Percentiles rank a stretch among this genome's conserved stretches.
These are phyloP conservation scores for Calycina herbarum DNA, from an alignment of 2,329 filamentous ascomycete species.

Conservation along the genomic window DNA sequence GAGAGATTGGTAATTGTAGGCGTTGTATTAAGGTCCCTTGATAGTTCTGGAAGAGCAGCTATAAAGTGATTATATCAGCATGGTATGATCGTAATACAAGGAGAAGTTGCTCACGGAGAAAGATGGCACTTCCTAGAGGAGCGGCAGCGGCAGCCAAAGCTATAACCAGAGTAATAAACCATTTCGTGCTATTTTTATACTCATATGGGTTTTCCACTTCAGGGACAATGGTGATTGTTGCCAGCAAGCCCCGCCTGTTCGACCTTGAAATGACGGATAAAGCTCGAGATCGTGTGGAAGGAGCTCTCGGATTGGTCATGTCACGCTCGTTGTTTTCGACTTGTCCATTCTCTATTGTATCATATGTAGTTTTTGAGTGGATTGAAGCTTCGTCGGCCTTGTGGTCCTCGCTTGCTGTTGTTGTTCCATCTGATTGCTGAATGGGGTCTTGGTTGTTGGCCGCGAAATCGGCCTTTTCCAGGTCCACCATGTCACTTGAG, in stretches of 20 bases:
- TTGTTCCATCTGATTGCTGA: slow-evolving; percentile 24
- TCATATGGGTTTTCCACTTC: slow-evolving; percentile 77
- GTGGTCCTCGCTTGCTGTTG: slow-evolving; percentile 16
- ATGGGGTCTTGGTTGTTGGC: slow-evolving; percentile 20
- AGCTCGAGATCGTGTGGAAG: slow-evolving; percentile 43
- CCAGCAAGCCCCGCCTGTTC: slow-evolving; percentile 71
- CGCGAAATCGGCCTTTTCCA: slow-evolving; percentile 24
- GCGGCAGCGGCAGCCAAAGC: slow-evolving; percentile 75
- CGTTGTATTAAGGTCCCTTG: slow-evolving; percentile 59
- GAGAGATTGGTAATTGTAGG: slow-evolving; percentile 72
- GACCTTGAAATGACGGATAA: slow-evolving; percentile 45
- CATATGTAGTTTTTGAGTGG: slow-evolving; percentile 6
- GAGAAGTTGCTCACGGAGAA: slow-evolving; percentile 64
- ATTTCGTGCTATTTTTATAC: slow-evolving; percentile 75
- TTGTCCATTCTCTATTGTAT: not conserved
- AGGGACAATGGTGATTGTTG: slow-evolving; percentile 68
- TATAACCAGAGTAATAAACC: slow-evolving; percentile 77
- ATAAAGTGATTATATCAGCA: not conserved
- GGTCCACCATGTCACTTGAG: slow-evolving; percentile 19
- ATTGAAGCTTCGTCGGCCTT: slow-evolving; percentile 14
- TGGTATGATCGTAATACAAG: not conserved
- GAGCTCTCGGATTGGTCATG: slow-evolving; percentile 40
- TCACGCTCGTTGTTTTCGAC: not conserved
- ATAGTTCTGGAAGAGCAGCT: slow-evolving; percentile 69
- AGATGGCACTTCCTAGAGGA: slow-evolving; percentile 81